phyloP scores from a whole-genome alignment of 768 basidiomycete species.

The Tricholoma saponaceum region DNA sequence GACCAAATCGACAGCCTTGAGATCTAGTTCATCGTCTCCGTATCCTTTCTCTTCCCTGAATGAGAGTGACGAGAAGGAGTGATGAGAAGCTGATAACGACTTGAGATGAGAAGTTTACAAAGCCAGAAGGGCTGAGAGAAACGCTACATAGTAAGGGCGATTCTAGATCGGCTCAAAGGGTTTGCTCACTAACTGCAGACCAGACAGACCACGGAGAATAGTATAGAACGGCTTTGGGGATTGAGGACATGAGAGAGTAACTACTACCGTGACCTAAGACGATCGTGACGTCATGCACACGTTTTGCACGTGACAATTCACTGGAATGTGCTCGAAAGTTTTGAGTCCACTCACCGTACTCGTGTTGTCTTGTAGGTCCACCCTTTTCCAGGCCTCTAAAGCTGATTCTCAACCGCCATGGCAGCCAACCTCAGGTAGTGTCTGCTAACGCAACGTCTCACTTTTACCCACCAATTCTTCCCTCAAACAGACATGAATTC shows the following conservation, averaged over 20 bases:
- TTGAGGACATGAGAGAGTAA: neutral
- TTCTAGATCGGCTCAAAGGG: neutral
- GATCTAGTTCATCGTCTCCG: slow-evolving; percentile 67
- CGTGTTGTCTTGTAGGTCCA: neutral
- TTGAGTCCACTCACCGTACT: neutral
- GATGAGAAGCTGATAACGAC: neutral
- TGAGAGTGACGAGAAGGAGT: slow-evolving; percentile 7
- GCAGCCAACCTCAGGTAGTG: neutral
- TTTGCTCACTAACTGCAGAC: slow-evolving; percentile 57
- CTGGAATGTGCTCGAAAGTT: neutral
- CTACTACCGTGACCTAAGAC: no score
- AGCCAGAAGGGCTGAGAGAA: slow-evolving; percentile 45
- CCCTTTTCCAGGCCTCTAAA: neutral
- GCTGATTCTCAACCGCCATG: neutral
- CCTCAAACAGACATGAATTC: slow-evolving; percentile 65
- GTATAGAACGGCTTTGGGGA: slow-evolving; percentile 83
- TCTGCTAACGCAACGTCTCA: neutral
- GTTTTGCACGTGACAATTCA: neutral
- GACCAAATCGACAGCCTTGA: slow-evolving; percentile 67
- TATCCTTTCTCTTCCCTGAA: slow-evolving; percentile 78
- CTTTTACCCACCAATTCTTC: neutral
- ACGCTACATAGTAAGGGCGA: neutral
- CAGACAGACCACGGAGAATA: slow-evolving; percentile 57
- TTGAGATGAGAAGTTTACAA: slow-evolving; percentile 36
- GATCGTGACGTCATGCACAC: no score